phyloP scores from a whole-genome alignment of 768 basidiomycete genomes.

The Dacryopinax primogenitus region DNA sequence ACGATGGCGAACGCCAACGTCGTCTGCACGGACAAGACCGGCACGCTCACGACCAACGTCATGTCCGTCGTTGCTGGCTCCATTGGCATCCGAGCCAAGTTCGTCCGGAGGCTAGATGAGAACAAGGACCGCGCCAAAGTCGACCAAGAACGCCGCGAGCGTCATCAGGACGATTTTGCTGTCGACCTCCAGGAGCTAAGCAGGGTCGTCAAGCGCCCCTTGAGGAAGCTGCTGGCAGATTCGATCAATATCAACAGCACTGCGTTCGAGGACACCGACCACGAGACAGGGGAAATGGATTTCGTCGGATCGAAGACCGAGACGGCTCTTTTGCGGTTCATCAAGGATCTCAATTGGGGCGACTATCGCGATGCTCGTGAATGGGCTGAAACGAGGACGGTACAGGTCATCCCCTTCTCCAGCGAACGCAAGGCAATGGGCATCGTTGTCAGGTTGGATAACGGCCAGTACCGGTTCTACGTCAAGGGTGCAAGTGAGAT shows the following conservation, averaged over 20 bases:
- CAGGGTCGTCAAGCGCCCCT: conserved; percentile 43
- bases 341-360: conserved; percentile 65
- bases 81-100: conserved; percentile 87
- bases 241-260: conserved; percentile 87
- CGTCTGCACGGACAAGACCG: conserved; percentile 91
- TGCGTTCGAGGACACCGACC: conserved; percentile 73
- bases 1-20: conserved; percentile 98
- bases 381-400: conserved; percentile 32
- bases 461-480: conserved; percentile 53
- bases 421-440: conserved; percentile 93
- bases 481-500: conserved; percentile 94
- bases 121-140: conserved; percentile 63
- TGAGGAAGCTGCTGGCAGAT: conserved; percentile 61
- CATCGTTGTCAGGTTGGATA: conserved; percentile 54
- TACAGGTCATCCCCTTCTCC: conserved; percentile 89
- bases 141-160: conserved; percentile 25
- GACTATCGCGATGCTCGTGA: conserved; percentile 58
- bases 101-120: conserved; percentile 63
- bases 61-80: conserved; percentile 97
- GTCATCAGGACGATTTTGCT: conserved; percentile 63
- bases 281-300: conserved; percentile 41
- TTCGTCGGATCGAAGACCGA: conserved; percentile 95
- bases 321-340: conserved; percentile 76
- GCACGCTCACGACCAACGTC: conserved; percentile 85
- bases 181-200: conserved; percentile 67